A percentile compares a stretch with the other conserved stretches of the same genome.
These are phyloP conservation scores for Pseudocercospora ulei DNA, from an alignment of 2,329 filamentous ascomycete genomes.

Conservation along the genomic window DNA sequence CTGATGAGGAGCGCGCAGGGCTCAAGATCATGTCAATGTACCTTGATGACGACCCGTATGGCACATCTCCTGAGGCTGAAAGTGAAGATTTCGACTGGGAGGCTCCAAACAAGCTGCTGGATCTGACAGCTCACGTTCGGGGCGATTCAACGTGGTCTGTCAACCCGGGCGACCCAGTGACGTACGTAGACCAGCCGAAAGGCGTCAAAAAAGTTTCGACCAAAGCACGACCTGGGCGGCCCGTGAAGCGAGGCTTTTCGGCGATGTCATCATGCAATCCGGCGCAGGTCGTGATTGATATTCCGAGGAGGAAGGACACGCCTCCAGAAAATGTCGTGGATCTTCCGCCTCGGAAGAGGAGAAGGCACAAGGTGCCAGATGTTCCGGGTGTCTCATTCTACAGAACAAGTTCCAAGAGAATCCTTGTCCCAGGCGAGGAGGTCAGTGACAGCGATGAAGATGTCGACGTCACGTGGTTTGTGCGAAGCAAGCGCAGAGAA, in stretches of 20 bases:
- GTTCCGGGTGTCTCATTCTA: slow-evolving; percentile 36
- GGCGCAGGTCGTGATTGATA: slow-evolving; percentile 1
- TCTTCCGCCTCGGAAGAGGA: slow-evolving; percentile 23
- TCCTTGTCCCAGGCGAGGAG: slow-evolving; percentile 34
- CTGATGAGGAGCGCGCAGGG: slow-evolving; percentile 14
- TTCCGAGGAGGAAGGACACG: slow-evolving; percentile 9
- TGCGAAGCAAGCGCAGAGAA: slow-evolving; percentile 29
- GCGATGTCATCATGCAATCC: not conserved
- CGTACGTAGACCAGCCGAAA: not conserved
- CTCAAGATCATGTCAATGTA: slow-evolving; percentile 17
- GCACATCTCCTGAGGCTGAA: slow-evolving; percentile 21
- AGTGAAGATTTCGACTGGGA: slow-evolving; percentile 26
- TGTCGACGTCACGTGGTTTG: slow-evolving; percentile 35
- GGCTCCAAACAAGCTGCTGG: slow-evolving; percentile 33
- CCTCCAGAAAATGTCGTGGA: slow-evolving; percentile 23
- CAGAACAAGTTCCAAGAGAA: slow-evolving; percentile 36
- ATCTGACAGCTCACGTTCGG: slow-evolving; percentile 31
- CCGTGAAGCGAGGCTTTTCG: not conserved
- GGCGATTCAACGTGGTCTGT: slow-evolving; percentile 32
- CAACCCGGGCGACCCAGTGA: slow-evolving; percentile 4
- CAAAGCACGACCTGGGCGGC: not conserved
- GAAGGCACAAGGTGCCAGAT: slow-evolving; percentile 33
- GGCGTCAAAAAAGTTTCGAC: not conserved
- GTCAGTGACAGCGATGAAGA: slow-evolving; percentile 42
- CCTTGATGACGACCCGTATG: slow-evolving; percentile 13